Conservation (phyloP, 441 rosid species). For the Euphorbia corollata region DNA sequence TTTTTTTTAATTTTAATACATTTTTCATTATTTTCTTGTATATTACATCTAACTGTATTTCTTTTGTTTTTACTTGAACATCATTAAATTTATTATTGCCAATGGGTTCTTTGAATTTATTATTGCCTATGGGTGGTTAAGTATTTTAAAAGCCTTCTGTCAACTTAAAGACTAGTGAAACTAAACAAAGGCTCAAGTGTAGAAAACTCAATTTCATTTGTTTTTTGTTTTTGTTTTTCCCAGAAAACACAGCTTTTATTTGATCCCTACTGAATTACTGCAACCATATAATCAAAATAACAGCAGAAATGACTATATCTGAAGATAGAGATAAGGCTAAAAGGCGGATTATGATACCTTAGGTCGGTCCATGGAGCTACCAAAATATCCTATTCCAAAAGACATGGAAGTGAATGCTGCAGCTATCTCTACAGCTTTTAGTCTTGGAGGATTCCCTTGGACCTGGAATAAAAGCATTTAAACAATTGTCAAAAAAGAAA, state of each 20-base stretch:
- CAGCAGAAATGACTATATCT: background rate
- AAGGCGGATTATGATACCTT: constrained; percentile 43
- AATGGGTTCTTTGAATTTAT: too few relatives aligned
- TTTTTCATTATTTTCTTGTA: too few relatives aligned
- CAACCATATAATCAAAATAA: background rate
- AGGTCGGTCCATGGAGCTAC: constrained; percentile 68
- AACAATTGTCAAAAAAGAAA: background rate
- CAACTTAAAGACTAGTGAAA: too few relatives aligned
- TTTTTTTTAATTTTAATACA: too few relatives aligned
- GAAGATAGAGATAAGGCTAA: background rate
- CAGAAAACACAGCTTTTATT: background rate
- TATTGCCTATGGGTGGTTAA: too few relatives aligned
- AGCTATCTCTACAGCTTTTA: constrained; percentile 79
- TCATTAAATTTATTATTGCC: too few relatives aligned
- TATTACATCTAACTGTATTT: too few relatives aligned
- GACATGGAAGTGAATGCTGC: constrained; percentile 75
- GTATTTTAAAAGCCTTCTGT: too few relatives aligned
- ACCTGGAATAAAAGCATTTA: constrained; percentile 32
- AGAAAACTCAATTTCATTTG: too few relatives aligned
- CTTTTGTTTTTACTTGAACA: too few relatives aligned
- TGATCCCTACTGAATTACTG: background rate
- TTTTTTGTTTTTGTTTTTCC: too few relatives aligned
- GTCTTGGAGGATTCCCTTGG: constrained; percentile 37
- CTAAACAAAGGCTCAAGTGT: too few relatives aligned
- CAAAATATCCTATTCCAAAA: constrained; percentile 84